Conservation (phyloP, 768 basidiomycete genomes). For the Leccinum longicurvipes region DNA sequence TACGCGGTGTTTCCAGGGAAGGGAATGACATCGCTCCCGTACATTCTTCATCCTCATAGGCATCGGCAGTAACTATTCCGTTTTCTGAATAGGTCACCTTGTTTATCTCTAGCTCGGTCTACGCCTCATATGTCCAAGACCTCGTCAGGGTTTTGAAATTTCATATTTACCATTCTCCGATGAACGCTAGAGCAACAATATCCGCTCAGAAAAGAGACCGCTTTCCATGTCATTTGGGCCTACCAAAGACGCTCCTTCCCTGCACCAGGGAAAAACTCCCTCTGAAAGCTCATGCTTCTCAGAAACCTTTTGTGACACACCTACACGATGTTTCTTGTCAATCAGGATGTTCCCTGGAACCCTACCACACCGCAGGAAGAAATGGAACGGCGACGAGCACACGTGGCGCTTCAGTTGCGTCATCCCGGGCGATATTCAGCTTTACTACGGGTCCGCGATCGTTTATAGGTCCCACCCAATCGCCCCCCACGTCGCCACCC, state of each 20-base stretch:
- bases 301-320: neutral
- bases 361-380: neutral
- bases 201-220: neutral
- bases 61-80: neutral
- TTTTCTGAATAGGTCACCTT: neutral
- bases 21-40: neutral
- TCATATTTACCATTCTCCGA: neutral
- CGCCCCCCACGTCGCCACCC: neutral
- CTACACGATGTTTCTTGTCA: neutral
- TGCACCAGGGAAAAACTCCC: neutral
- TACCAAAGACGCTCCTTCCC: neutral
- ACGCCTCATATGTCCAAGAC: neutral
- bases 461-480: neutral
- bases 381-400: neutral
- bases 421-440: neutral
- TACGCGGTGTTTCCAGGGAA: neutral
- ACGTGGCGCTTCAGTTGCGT: neutral
- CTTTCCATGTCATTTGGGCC: neutral
- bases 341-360: neutral
- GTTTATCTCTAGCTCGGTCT: neutral
- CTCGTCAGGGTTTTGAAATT: neutral
- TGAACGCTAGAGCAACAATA: neutral
- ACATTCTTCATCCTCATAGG: neutral
- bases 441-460: neutral
- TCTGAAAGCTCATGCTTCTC: neutral